These are phyloP conservation scores for Pythium monospermum DNA, from an alignment of 352 stramenopile species.

Conservation along the genomic window DNA sequence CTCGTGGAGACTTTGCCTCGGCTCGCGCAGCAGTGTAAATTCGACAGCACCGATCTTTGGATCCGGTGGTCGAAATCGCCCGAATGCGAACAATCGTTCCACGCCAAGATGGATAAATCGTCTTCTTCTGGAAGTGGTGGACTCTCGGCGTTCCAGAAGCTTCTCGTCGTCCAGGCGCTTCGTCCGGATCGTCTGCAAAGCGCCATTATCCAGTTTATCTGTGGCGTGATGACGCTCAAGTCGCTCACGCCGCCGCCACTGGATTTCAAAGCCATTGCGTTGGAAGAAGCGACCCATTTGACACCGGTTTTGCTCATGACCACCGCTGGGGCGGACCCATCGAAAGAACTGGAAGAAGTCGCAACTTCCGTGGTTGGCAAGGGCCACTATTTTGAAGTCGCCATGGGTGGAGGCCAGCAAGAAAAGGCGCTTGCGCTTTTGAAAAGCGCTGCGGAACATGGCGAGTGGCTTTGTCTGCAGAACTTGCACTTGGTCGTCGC, in stretches of 20 bases:
- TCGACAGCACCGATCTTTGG: constrained; percentile 85
- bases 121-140: constrained; percentile 34
- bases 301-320: constrained; percentile 91
- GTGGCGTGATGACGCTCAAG: constrained; percentile 80
- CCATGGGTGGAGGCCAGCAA: constrained; percentile 94
- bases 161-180: constrained; percentile 90
- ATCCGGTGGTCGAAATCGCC: constrained; percentile 82
- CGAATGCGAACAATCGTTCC: constrained; percentile 91
- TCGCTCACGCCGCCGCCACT: constrained; percentile 79
- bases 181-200: constrained; percentile 88
- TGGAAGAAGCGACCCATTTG: constrained; percentile 62
- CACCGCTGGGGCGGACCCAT: constrained; percentile 91
- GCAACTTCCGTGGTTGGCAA: constrained; percentile 78
- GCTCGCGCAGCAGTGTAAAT: constrained; percentile 70
- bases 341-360: constrained; percentile 91
- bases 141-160: constrained; percentile 88
- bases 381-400: constrained; percentile 90
- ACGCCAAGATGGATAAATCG: constrained; percentile 78
- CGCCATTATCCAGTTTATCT: constrained; percentile 89
- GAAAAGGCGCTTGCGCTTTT: constrained; percentile 88
- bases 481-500: constrained; percentile 94
- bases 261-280: constrained; percentile 65
- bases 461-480: constrained; percentile 94
- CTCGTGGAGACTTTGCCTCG: constrained; percentile 73
- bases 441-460: constrained; percentile 62